Conservation (phyloP, 768 basidiomycete species). For the Boletellus ananas region DNA sequence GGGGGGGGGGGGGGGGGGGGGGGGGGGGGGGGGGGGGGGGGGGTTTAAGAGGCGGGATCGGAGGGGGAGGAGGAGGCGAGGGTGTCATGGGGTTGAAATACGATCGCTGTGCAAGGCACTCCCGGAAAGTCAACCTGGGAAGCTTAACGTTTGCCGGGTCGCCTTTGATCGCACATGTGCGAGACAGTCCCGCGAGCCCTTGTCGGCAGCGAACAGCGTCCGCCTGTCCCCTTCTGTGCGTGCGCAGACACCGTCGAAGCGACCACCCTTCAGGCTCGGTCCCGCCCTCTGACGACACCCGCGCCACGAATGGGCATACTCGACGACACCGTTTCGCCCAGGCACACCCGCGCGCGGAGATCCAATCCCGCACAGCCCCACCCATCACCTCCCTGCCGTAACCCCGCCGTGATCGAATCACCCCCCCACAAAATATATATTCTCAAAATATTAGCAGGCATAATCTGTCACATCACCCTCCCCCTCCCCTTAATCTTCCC, state of each 20-base stretch:
- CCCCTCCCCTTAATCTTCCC: conserved; percentile 33
- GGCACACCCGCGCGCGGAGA: not conserved
- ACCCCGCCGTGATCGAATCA: conserved; percentile 18
- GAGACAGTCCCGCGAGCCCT: conserved; percentile 30
- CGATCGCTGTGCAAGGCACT: conserved; percentile 36
- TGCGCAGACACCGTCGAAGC: conserved; percentile 24
- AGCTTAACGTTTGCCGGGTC: conserved; percentile 34
- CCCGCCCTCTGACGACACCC: conserved; percentile 5
- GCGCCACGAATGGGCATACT: not conserved
- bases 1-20: not conserved
- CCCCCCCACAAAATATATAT: not conserved
- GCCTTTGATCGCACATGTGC: conserved; percentile 23
- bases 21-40: not conserved
- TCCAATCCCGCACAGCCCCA: not conserved
- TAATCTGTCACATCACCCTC: conserved; percentile 28
- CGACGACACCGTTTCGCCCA: not conserved
- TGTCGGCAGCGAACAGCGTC: conserved; percentile 38
- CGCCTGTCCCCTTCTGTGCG: conserved; percentile 7
- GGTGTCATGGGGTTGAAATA: conserved; percentile 19
- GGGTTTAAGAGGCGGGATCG: conserved; percentile 20
- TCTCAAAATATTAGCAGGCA: conserved; percentile 14
- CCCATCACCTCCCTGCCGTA: conserved; percentile 1
- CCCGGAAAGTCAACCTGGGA: conserved; percentile 32
- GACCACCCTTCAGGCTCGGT: conserved; percentile 7
- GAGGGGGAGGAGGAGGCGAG: conserved; percentile 3